Conservation (phyloP, 73 alveolate species). For the Paramecium biaurelia region DNA sequence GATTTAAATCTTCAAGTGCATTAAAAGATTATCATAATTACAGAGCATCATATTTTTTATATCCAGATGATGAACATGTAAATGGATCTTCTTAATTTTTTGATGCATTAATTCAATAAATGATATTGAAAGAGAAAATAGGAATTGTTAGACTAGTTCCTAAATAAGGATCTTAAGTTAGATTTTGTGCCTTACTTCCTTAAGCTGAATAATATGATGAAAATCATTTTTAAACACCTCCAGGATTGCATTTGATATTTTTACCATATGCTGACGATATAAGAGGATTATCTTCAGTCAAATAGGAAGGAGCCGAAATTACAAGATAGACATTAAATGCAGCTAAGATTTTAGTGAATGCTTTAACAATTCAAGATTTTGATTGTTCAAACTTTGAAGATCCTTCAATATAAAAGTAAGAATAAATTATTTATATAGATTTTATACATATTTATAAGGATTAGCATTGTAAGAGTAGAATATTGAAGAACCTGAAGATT, state of each 20-base stretch:
- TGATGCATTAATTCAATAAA: conserved; percentile 90
- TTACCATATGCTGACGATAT: conserved; percentile 90
- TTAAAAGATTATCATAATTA: conserved; percentile 92
- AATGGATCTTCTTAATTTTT: conserved; percentile 88
- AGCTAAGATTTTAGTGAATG: conserved; percentile 76
- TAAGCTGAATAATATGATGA: conserved; percentile 77
- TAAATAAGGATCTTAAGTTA: conserved; percentile 87
- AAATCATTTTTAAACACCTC: conserved; percentile 76
- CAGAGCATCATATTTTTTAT: conserved; percentile 92
- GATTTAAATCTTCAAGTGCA: conserved; percentile 86
- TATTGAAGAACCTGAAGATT: conserved; percentile 77
- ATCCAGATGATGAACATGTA: conserved; percentile 95
- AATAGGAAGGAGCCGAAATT: conserved; percentile 55
- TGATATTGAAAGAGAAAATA: conserved; percentile 87
- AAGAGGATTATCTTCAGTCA: conserved; percentile 68
- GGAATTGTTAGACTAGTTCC: conserved; percentile 96
- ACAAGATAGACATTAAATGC: conserved; percentile 70
- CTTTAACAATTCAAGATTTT: conserved; percentile 76
- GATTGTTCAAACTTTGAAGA: conserved; percentile 83
- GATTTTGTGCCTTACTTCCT: conserved; percentile 96
- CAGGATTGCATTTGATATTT: conserved; percentile 81
- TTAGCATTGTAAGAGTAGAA: conserved; percentile 81
- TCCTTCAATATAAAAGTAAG: conserved; percentile 73
- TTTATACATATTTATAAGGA: conserved; percentile 84
- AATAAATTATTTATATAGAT: not conserved